A percentile compares a stretch with the other conserved stretches of the same genome.
phyloP scores from a whole-genome alignment of 2,329 filamentous ascomycete genomes.

The Colletotrichum tofieldiae region DNA sequence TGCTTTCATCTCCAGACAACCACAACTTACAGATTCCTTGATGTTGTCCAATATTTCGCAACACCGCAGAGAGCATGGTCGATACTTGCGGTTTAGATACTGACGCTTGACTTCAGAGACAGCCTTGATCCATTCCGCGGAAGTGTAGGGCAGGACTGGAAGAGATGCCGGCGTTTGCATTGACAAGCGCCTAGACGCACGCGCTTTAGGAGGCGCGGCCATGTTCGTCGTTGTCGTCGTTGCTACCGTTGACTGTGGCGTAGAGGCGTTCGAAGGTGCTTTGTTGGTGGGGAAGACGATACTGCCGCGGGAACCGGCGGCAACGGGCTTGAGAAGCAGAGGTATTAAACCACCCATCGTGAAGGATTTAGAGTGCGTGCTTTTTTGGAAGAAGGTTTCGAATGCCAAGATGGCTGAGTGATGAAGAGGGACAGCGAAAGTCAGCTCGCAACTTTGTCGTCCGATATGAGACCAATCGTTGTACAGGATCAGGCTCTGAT shows the following conservation, averaged over 20 bases:
- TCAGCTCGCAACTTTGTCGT: constrained; percentile 37
- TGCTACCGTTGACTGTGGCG: constrained; percentile 41
- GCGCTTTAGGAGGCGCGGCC: constrained; percentile 43
- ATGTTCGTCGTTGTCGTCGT: constrained; percentile 49
- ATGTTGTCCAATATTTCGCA: constrained; percentile 67
- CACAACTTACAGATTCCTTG: constrained; percentile 59
- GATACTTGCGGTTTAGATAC: constrained; percentile 66
- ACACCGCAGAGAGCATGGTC: constrained; percentile 68
- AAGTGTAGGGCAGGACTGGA: constrained; percentile 59
- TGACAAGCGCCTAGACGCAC: constrained; percentile 45
- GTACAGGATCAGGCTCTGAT: background rate
- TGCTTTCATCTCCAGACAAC: background rate
- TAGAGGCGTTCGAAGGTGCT: constrained; percentile 17
- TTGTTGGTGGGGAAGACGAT: constrained; percentile 43
- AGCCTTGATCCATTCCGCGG: constrained; percentile 66
- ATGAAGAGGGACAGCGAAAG: constrained; percentile 7
- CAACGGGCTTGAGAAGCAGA: constrained; percentile 48
- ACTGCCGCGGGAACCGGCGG: constrained; percentile 42
- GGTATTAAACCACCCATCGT: constrained; percentile 53
- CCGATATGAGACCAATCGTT: constrained; percentile 37
- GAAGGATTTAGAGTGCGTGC: constrained; percentile 20
- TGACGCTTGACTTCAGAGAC: constrained; percentile 69
- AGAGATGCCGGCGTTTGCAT: constrained; percentile 46
- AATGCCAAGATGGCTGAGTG: constrained; percentile 12
- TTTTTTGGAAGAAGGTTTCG: constrained; percentile 11